Evolutionary conservation across 2,329 filamentous ascomycete species (phyloP).

Genomic region (Phialemoniopsis sp.): DNA sequence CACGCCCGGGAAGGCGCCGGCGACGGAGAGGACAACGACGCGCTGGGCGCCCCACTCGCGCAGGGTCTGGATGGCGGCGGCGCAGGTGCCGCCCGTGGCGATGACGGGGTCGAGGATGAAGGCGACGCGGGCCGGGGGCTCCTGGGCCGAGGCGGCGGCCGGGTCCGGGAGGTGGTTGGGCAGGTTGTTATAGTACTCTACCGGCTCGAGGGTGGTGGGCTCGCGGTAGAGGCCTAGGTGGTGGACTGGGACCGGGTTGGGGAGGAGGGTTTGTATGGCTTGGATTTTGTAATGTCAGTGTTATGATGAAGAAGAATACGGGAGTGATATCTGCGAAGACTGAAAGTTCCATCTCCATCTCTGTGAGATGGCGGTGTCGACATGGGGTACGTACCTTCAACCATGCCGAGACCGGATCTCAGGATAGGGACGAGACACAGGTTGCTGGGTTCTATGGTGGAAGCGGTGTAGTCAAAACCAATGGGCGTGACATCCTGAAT

Average conservation of each 20-base stretch:
- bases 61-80: conserved; percentile 84
- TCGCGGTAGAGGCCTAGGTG: conserved; percentile 95
- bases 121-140: conserved; percentile 40
- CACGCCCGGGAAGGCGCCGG: conserved; percentile 72
- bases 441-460: conserved; percentile 56
- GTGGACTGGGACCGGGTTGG: conserved; percentile 75
- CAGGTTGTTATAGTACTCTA: conserved; percentile 98
- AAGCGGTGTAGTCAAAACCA: conserved; percentile 68
- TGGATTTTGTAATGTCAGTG: too few relatives aligned
- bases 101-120: conserved; percentile 92
- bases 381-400: conserved; percentile 58
- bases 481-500: conserved; percentile 76
- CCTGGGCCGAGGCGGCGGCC: conserved; percentile 28
- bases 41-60: conserved; percentile 86
- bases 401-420: conserved; percentile 87
- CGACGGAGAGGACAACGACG: conserved; percentile 71
- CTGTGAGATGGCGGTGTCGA: too few relatives aligned
- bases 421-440: conserved; percentile 88
- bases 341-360: too few relatives aligned
- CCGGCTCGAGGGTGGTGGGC: conserved; percentile 77
- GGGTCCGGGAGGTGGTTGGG: conserved; percentile 60
- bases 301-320: not conserved
- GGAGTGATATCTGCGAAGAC: too few relatives aligned
- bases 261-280: conserved; percentile 81
- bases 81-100: conserved; percentile 86